These are phyloP conservation scores for Silene coronaria DNA, from an alignment of 179 eudicot species.

Conservation along the genomic window DNA sequence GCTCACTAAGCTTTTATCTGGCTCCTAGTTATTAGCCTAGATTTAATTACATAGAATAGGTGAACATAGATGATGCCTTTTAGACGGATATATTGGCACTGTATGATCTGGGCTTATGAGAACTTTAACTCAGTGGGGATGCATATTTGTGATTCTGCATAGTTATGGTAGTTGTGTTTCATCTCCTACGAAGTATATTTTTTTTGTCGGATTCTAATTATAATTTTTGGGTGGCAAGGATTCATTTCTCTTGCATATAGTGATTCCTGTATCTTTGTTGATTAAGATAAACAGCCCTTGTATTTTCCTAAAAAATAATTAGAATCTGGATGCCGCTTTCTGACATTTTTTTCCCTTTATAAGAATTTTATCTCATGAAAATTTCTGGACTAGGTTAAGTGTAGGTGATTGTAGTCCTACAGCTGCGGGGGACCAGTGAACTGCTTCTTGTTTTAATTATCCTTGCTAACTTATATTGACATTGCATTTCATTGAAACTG, in stretches of 20 bases:
- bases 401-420: background rate
- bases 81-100: background rate
- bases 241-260: background rate
- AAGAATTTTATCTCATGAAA: background rate
- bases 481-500: background rate
- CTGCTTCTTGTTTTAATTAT: conserved; percentile 2
- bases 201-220: background rate
- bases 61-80: background rate
- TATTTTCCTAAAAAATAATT: background rate
- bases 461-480: background rate
- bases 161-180: background rate
- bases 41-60: background rate
- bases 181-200: background rate
- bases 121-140: background rate
- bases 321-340: too few species aligned
- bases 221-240: background rate
- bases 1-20: background rate
- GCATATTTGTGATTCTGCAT: background rate
- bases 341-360: background rate
- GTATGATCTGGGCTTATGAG: background rate
- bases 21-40: background rate
- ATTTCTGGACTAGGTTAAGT: background rate
- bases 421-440: background rate
- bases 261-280: background rate
- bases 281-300: background rate